Percentiles rank a stretch among this genome's conserved stretches.
phyloP scores from a whole-genome alignment of 2,329 filamentous ascomycete genomes.

The Colletotrichum camelliae region DNA sequence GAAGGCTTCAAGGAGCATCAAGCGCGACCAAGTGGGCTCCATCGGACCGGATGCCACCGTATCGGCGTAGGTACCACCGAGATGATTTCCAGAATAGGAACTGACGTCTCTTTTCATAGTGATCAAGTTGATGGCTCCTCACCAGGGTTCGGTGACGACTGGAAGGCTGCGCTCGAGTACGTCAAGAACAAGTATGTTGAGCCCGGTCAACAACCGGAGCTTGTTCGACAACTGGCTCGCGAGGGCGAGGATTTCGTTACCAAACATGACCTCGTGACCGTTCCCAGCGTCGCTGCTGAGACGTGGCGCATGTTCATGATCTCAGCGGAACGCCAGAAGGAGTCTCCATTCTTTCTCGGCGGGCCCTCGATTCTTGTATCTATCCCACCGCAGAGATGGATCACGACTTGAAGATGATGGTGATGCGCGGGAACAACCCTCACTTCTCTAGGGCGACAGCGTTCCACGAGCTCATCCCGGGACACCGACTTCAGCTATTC shows the following conservation, averaged over 20 bases:
- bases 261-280: constrained; percentile 58
- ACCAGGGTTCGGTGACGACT: constrained; percentile 43
- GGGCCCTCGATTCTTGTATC: constrained; percentile 59
- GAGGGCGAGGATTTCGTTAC: constrained; percentile 60
- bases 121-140: not conserved
- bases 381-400: constrained; percentile 59
- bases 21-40: constrained; percentile 21
- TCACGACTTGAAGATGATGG: constrained; percentile 62
- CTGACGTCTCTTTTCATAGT: not conserved
- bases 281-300: constrained; percentile 57
- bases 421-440: constrained; percentile 63
- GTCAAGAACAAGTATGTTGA: constrained; percentile 61
- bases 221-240: constrained; percentile 55
- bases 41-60: not conserved
- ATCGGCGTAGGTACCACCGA: constrained; percentile 1
- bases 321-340: constrained; percentile 54
- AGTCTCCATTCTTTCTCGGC: constrained; percentile 65
- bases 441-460: constrained; percentile 64
- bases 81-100: not conserved
- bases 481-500: constrained; percentile 60
- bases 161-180: constrained; percentile 58
- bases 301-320: constrained; percentile 65
- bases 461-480: constrained; percentile 67
- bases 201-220: constrained; percentile 56
- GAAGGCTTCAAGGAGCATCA: constrained; percentile 52